Evolutionary conservation across 2,329 filamentous ascomycete species (phyloP).

Genomic region (Elsinoe batatas): DNA sequence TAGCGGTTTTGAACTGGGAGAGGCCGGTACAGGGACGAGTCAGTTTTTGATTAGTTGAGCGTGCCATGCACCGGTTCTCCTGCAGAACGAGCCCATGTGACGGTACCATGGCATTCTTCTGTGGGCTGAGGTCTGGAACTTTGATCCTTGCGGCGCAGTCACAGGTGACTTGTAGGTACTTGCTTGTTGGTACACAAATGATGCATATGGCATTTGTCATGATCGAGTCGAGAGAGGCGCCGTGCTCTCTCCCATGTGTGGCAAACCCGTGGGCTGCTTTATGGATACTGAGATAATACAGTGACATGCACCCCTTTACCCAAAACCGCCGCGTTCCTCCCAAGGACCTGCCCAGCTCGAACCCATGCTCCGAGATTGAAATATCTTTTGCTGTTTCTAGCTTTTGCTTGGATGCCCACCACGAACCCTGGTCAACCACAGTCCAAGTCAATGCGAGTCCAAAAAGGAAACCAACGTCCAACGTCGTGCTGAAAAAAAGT

Average conservation of each 20-base stretch:
- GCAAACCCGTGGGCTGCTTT: background rate
- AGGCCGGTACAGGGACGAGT: background rate
- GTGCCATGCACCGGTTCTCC: background rate
- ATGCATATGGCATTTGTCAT: background rate
- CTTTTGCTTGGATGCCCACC: background rate
- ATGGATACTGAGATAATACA: slow-evolving; percentile 3
- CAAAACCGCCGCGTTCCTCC: background rate
- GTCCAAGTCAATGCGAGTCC: background rate
- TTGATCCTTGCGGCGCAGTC: background rate
- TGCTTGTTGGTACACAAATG: background rate
- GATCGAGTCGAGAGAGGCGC: background rate
- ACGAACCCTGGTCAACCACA: background rate
- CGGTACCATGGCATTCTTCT: background rate
- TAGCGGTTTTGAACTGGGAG: background rate
- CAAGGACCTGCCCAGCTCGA: background rate
- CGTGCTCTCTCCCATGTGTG: background rate
- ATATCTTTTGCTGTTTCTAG: background rate
- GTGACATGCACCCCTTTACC: background rate
- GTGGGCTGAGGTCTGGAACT: background rate
- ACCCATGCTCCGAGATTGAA: no score
- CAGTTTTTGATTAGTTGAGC: background rate
- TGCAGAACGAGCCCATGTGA: background rate
- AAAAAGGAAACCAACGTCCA: background rate
- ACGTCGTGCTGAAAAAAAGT: background rate
- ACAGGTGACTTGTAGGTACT: background rate